Evolutionary conservation across 495 filamentous ascomycete species (phyloP), one percentile per base, ranked within the genome.

Genomic region (Penicillium parvum): DNA sequence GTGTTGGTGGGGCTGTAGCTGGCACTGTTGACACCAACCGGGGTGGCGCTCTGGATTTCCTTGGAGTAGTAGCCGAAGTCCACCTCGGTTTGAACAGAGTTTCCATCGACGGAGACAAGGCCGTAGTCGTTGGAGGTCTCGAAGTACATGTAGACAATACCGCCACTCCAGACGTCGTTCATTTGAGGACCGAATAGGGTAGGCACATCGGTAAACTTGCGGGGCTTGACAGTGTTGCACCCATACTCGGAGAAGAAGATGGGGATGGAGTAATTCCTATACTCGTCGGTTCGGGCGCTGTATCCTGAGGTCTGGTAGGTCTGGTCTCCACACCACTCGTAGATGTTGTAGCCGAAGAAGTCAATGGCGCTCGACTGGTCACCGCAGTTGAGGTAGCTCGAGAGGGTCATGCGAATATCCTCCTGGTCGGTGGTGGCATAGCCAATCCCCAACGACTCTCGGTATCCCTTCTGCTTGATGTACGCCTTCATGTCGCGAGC

Each of bases 261-360:
- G 30, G 92, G 92, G 5, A 95, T 85, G 5, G 85, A 85, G 72
- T 90, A 98, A 61, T 83, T 84, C 34, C 68, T 61, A 69, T 95
- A 97, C 67, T 94, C 88, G 27, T 82, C 65, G 26, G 88, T 89
- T 53, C 90, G 82, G 18, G 74, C 75, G 50, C 85, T 72, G 65
- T 88, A 98, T 11, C 87, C 85, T 0, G 91, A 96, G 12, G 65
- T 50, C 33, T 68, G 53, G 59, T 84, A 91, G 41, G 74, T 77
- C 45, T 83, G 90, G 36, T 87, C 58, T 35, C 92, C 92, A 59
- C 92, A 98, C 92, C 92, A 98, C 26, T 86, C 90, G 71, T 97
- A 97, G 72, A 96, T 91, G 69, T 97, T 98, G 78, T 96, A 96
- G 38, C 92, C 92, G 88, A 88, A 96, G 75, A 89, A 96, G 64